Evolutionary conservation across 106 monocot species (phyloP).

Genomic region (Acorus calamus): DNA sequence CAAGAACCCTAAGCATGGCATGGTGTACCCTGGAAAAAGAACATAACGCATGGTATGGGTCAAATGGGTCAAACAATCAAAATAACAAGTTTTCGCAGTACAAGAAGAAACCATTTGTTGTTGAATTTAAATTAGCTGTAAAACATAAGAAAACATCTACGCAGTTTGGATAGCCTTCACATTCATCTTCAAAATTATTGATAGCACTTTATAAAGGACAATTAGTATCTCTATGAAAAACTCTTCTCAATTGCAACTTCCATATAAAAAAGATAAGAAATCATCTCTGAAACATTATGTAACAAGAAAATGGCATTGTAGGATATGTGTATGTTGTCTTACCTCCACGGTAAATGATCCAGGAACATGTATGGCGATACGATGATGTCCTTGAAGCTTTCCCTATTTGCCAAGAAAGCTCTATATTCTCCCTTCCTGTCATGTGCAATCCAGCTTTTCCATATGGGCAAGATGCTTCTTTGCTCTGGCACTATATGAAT

Average conservation of each 20-base stretch:
- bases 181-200: too few relatives aligned
- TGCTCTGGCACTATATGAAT: too few relatives aligned
- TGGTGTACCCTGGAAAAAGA: constrained; percentile 46
- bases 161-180: too few relatives aligned
- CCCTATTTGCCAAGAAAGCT: too few relatives aligned
- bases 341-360: constrained; percentile 99
- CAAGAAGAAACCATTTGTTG: too few relatives aligned
- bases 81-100: too few relatives aligned
- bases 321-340: constrained; percentile 6
- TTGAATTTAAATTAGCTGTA: neutral
- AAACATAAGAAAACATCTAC: neutral
- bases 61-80: too few relatives aligned
- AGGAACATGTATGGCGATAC: constrained; percentile 92
- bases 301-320: neutral
- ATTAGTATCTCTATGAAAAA: neutral
- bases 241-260: too few relatives aligned
- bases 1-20: constrained; percentile 65
- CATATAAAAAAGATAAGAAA: neutral
- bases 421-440: too few relatives aligned
- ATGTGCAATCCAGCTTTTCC: too few relatives aligned
- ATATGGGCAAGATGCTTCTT: too few relatives aligned
- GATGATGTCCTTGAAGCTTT: constrained; percentile 60
- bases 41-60: too few relatives aligned
- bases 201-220: neutral
- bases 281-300: neutral